Evolutionary conservation across 169 alveolate species (phyloP).

Genomic region (Plasmodium vivax): DNA sequence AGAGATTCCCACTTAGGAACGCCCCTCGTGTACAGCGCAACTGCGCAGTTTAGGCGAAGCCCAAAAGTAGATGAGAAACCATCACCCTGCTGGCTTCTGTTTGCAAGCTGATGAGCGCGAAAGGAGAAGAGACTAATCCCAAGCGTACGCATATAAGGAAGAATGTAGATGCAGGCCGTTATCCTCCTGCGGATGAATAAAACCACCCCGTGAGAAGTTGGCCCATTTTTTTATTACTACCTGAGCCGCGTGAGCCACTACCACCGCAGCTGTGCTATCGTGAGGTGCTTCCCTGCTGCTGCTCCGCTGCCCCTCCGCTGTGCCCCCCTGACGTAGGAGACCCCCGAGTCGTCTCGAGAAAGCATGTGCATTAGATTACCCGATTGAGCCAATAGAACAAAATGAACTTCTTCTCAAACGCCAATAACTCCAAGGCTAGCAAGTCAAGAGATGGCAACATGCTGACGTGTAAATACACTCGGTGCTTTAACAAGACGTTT

Average conservation of each 20-base stretch:
- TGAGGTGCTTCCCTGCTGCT: neutral
- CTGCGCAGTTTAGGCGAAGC: neutral
- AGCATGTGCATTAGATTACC: neutral
- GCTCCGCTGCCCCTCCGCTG: neutral
- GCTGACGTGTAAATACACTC: conserved; percentile 20
- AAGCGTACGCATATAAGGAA: neutral
- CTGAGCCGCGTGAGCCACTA: neutral
- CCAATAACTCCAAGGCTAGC: neutral
- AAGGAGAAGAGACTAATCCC: neutral
- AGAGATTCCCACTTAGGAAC: neutral
- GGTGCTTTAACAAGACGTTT: conserved; percentile 29
- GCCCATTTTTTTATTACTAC: neutral
- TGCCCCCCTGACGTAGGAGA: neutral
- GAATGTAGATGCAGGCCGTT: neutral
- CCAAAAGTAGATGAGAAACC: neutral
- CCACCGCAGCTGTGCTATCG: neutral
- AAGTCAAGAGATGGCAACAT: neutral
- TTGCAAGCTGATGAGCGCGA: neutral
- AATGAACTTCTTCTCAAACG: conserved; percentile 19
- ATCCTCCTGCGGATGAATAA: neutral
- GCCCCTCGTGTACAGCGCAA: neutral
- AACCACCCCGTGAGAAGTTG: neutral
- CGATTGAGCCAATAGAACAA: neutral
- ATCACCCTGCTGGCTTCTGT: neutral
- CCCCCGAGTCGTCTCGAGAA: neutral